Evolutionary conservation across 2,329 filamentous ascomycete species (phyloP), one percentile per base, ranked within the genome.

Genomic region (Diplodia scrobiculata): DNA sequence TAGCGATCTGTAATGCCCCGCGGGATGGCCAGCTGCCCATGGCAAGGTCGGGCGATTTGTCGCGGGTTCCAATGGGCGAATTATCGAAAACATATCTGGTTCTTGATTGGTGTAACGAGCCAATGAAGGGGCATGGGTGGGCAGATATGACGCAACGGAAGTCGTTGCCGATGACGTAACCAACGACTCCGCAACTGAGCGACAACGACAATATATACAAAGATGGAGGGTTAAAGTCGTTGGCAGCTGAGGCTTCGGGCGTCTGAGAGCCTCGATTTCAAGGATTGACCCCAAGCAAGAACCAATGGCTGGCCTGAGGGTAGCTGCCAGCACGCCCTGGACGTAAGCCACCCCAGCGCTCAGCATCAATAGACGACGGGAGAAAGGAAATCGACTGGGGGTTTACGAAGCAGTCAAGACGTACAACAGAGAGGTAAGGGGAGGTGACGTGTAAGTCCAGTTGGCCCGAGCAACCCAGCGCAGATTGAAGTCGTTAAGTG

Each of bases 401-500:
- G 52, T 21, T 19, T 11, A 54, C 29, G 34, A 41, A 47, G 14
- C 19, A 19, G 50, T 25, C 17, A 10, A 32, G 50, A 65, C 63
- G 9, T 66, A 66, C 63, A 45, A 9, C 9, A 66, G 54, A 14
- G 53, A 38, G 5, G 51, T 65, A 2, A 87, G 74, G 0, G 76
- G 75, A 7, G 74, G 76, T n/a, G 81, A 82, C 0, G 80, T 83
- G 70, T 88, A 89, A 0, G 84, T 88, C 86, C 86, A 89, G 71
- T 88, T 85, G 14, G 77, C 76, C 70, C 79, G 78, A n/a, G 80
- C 79, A 29, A 89, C 79, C 85, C 86, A 88, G 27, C 85, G 81
- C 17, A 86, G 78, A 65, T 86, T 78, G 70, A 87, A 86, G 69
- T 88, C 85, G 67, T 87, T 87, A 1, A 86, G 73, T 1, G 83